A percentile compares a stretch with the other conserved stretches of the same genome.
phyloP scores from a whole-genome alignment of 2,329 filamentous ascomycete genomes.

The Pseudopithomyces maydicus region DNA sequence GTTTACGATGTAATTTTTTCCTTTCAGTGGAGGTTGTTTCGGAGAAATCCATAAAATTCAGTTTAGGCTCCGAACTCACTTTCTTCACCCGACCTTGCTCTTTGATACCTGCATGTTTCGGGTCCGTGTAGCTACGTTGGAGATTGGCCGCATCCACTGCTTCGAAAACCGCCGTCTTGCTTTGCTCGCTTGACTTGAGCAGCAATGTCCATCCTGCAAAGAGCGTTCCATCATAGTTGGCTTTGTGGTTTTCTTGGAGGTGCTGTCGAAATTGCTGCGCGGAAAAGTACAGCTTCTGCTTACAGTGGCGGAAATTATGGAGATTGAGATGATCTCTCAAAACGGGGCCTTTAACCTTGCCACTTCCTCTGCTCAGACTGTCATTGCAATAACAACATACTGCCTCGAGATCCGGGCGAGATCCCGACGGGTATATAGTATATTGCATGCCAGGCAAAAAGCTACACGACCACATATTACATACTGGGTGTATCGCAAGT shows the following conservation, averaged over 20 bases:
- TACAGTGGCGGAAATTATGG: constrained; percentile 33
- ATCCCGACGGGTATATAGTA: constrained; percentile 27
- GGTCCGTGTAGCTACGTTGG: constrained; percentile 21
- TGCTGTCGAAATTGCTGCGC: constrained; percentile 33
- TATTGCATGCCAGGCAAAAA: constrained; percentile 33
- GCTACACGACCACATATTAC: constrained; percentile 34
- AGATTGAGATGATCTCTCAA: constrained; percentile 26
- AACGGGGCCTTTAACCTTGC: constrained; percentile 25
- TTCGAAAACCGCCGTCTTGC: constrained; percentile 23
- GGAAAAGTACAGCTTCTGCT: constrained; percentile 32
- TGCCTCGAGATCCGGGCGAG: constrained; percentile 13
- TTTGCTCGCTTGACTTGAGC: constrained; percentile 25
- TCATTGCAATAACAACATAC: constrained; percentile 34
- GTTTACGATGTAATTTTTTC: constrained; percentile 24
- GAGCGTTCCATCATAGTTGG: constrained; percentile 24
- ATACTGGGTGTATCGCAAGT: constrained; percentile 24
- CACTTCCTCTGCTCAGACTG: constrained; percentile 21
- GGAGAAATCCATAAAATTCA: constrained; percentile 33
- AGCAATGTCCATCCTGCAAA: constrained; percentile 32
- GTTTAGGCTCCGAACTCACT: constrained; percentile 8
- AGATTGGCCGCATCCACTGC: constrained; percentile 10
- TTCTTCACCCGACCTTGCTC: neutral
- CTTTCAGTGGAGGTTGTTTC: constrained; percentile 18
- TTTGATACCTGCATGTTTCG: constrained; percentile 7
- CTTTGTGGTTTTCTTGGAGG: constrained; percentile 29